A percentile compares a stretch with the other conserved stretches of the same genome.
Evolutionary conservation across 2,329 filamentous ascomycete genomes (phyloP).

Genomic region (Lomentospora prolificans): DNA sequence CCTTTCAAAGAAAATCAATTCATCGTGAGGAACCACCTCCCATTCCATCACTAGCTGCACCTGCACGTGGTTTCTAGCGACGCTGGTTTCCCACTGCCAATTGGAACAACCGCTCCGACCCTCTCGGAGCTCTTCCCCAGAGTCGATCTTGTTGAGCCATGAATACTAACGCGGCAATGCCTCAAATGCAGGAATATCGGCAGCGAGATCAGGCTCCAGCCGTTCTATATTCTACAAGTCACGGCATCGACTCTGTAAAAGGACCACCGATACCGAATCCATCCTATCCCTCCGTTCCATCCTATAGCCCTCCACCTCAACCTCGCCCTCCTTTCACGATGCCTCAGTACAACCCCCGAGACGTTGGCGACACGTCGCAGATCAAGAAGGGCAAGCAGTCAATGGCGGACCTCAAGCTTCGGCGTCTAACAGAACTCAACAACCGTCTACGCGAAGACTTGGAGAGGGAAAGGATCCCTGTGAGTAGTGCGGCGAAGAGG

Average conservation of each 20-base stretch:
- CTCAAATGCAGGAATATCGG: constrained; percentile 6
- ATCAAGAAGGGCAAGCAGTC: constrained; percentile 94
- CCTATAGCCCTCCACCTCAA: constrained; percentile 11
- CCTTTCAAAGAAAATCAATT: not conserved
- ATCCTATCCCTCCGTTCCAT: not conserved
- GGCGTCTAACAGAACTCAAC: constrained; percentile 93
- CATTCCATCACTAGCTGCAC: not conserved
- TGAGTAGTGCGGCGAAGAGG: constrained; percentile 87
- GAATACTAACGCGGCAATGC: not conserved
- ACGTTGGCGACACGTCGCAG: constrained; percentile 57
- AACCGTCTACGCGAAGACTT: constrained; percentile 91
- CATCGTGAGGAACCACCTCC: not conserved
- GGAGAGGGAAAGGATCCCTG: constrained; percentile 88
- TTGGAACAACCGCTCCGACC: not conserved
- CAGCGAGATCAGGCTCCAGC: not conserved
- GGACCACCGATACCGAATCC: not conserved
- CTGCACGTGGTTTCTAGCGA: not conserved
- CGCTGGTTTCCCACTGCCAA: not conserved
- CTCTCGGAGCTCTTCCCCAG: not conserved
- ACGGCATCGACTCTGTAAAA: not conserved
- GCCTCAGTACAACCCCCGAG: constrained; percentile 58
- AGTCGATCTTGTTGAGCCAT: not conserved
- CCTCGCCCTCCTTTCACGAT: constrained; percentile 29
- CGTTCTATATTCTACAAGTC: not conserved
- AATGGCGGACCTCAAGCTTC: constrained; percentile 96